A percentile compares a stretch with the other conserved stretches of the same genome.
Evolutionary conservation across 306 rosid genomes (phyloP).

Genomic region (Trifolium repens): DNA sequence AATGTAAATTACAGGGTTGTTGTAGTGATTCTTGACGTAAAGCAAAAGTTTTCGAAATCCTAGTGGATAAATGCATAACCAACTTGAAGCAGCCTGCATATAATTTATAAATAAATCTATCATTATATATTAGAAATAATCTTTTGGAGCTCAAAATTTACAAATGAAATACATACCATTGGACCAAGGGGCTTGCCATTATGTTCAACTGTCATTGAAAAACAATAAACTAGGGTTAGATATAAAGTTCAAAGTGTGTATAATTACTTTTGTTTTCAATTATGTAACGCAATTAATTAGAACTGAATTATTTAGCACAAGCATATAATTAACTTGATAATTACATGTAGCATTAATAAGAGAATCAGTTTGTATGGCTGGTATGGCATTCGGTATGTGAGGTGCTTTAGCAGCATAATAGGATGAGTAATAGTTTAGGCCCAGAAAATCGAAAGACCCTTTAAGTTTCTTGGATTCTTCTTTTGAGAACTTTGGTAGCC

Average conservation of each 20-base stretch:
- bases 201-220: conserved; percentile 37
- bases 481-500: conserved; percentile 42
- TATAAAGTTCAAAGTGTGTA: not conserved
- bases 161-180: conserved; percentile 40
- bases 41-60: conserved; percentile 45
- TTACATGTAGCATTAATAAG: conserved; percentile 49
- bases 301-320: conserved; percentile 10
- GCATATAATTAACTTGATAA: conserved; percentile 27
- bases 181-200: conserved; percentile 42
- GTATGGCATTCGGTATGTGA: conserved; percentile 29
- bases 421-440: conserved; percentile 51
- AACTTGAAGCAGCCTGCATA: conserved; percentile 44
- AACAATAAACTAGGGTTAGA: not conserved
- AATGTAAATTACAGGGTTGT: conserved; percentile 47
- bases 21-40: conserved; percentile 41
- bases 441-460: conserved; percentile 52
- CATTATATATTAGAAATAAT: not conserved
- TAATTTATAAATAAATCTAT: not conserved
- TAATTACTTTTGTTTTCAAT: not conserved
- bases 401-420: conserved; percentile 46
- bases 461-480: conserved; percentile 38
- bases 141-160: not conserved
- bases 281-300: not conserved
- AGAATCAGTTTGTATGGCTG: conserved; percentile 43
- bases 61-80: conserved; percentile 49